These are phyloP conservation scores for Cytospora piceae DNA, from an alignment of 2,329 filamentous ascomycete species.

Conservation along the genomic window DNA sequence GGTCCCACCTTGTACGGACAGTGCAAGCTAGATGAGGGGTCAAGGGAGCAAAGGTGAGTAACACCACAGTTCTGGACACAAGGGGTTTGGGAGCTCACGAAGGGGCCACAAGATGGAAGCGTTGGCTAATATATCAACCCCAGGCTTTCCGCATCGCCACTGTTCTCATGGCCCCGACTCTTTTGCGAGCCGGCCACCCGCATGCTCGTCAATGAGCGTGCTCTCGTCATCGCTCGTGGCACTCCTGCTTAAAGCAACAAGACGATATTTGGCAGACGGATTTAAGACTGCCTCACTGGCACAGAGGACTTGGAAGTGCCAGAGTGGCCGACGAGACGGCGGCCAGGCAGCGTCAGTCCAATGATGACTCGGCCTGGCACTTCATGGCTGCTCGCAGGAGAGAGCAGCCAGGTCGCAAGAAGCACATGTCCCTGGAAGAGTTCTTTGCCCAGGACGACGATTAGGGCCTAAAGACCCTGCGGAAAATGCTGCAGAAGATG, in stretches of 20 bases:
- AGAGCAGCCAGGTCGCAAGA: slow-evolving; percentile 25
- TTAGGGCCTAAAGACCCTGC: slow-evolving; percentile 18
- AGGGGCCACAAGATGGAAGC: too few relatives aligned
- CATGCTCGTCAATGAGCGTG: slow-evolving; percentile 66
- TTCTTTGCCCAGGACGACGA: slow-evolving; percentile 30
- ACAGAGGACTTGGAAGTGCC: slow-evolving; percentile 13
- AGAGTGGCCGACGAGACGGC: neutral
- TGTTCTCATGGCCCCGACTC: too few relatives aligned
- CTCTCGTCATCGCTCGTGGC: slow-evolving; percentile 48
- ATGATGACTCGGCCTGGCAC: slow-evolving; percentile 6
- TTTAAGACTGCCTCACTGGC: slow-evolving; percentile 22
- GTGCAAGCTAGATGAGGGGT: too few relatives aligned
- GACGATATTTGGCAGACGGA: slow-evolving; percentile 25
- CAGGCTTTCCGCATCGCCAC: too few relatives aligned
- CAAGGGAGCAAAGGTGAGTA: too few relatives aligned
- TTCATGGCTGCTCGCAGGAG: slow-evolving; percentile 10
- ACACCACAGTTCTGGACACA: too few relatives aligned
- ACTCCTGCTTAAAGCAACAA: slow-evolving; percentile 37
- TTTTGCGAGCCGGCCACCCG: slow-evolving; percentile 56
- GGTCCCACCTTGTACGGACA: too few relatives aligned
- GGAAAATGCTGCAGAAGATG: slow-evolving; percentile 12
- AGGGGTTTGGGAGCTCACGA: too few relatives aligned
- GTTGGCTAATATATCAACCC: too few relatives aligned
- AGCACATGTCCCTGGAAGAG: slow-evolving; percentile 28
- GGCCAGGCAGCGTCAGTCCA: neutral